Evolutionary conservation across 768 basidiomycete genomes (phyloP).

Genomic region (Calocybe gangraenosa): DNA sequence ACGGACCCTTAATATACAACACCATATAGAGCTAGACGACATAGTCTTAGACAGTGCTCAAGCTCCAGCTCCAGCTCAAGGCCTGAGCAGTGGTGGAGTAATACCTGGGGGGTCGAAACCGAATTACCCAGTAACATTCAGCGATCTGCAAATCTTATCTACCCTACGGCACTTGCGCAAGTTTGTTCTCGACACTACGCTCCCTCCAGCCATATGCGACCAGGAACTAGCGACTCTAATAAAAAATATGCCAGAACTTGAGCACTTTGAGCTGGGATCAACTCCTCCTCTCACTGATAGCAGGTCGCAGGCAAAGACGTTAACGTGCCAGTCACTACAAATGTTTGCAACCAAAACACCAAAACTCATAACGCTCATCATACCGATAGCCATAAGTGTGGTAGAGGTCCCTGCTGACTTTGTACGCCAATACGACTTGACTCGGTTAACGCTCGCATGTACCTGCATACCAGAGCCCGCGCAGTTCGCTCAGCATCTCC

Average conservation of each 20-base stretch:
- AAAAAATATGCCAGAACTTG: conserved; percentile 42
- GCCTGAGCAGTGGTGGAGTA: conserved; percentile 5
- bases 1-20: conserved; percentile 36
- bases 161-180: conserved; percentile 28
- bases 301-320: conserved; percentile 13
- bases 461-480: conserved; percentile 23
- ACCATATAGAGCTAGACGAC: conserved; percentile 35
- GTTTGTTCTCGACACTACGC: conserved; percentile 34
- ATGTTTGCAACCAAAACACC: conserved; percentile 22
- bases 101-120: conserved; percentile 11
- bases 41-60: conserved; percentile 23
- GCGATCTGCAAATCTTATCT: conserved; percentile 29
- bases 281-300: conserved; percentile 17
- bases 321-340: conserved; percentile 25
- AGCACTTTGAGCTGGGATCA: conserved; percentile 37
- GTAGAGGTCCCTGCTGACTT: conserved; percentile 1
- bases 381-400: conserved; percentile 21
- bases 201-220: conserved; percentile 36
- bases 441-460: conserved; percentile 30
- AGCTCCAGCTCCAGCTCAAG: conserved; percentile 9
- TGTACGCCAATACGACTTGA: conserved; percentile 23
- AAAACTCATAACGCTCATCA: conserved; percentile 25
- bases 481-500: conserved; percentile 25
- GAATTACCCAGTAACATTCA: conserved; percentile 22
- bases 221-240: conserved; percentile 31